Evolutionary conservation across 345 rosid species (phyloP).

Genomic region (Citrus medica): DNA sequence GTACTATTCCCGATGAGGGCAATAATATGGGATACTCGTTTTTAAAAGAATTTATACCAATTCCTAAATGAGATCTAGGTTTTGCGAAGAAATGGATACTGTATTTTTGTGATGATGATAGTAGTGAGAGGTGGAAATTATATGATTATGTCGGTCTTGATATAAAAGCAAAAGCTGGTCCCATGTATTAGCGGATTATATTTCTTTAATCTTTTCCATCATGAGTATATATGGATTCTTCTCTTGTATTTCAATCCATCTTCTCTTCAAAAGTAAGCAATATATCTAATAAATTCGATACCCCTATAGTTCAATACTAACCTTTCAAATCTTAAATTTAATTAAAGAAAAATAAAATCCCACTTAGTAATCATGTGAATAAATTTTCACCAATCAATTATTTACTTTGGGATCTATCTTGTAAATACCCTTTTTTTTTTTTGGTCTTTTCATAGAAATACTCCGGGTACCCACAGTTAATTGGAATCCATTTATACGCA

Average conservation of each 20-base stretch:
- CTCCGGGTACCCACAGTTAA: not conserved
- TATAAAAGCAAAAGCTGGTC: slow-evolving; percentile 32
- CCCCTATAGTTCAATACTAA: not conserved
- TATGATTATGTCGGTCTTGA: slow-evolving; percentile 27
- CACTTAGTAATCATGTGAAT: not conserved
- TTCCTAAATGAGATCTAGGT: not conserved
- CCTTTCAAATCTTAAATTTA: not conserved
- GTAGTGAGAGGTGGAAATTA: not conserved
- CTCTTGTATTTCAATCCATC: slow-evolving; percentile 36
- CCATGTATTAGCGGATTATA: slow-evolving; percentile 3
- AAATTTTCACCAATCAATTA: not conserved
- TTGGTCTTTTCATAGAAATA: not conserved
- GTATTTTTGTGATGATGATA: slow-evolving; percentile 16
- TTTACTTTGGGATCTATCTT: not conserved
- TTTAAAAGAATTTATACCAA: too few relatives aligned
- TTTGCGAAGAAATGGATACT: not conserved
- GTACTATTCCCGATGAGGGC: too few relatives aligned
- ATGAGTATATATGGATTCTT: slow-evolving; percentile 10
- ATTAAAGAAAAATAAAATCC: not conserved
- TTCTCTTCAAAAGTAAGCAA: slow-evolving; percentile 28
- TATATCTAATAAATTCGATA: not conserved
- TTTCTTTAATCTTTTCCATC: slow-evolving; percentile 21
- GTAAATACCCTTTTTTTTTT: not conserved
- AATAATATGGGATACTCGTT: not conserved
- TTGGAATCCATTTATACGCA: not conserved